These are phyloP conservation scores for Xerocomellus amylosporus DNA, from an alignment of 768 basidiomycete species.

Conservation along the genomic window DNA sequence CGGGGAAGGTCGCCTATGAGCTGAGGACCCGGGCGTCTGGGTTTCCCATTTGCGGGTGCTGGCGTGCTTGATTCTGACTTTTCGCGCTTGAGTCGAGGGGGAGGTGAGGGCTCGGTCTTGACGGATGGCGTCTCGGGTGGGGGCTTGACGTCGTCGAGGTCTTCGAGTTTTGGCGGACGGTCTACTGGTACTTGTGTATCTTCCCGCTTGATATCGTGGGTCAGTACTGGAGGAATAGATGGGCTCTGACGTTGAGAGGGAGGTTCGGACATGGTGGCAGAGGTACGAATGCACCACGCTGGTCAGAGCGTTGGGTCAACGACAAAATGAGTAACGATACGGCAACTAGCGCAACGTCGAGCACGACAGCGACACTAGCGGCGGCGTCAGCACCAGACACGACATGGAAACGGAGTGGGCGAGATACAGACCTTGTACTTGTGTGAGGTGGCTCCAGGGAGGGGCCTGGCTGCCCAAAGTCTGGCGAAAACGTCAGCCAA, in stretches of 20 bases:
- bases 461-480: background rate
- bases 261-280: conserved; percentile 31
- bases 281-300: conserved; percentile 12
- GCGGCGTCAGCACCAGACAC: conserved; percentile 15
- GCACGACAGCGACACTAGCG: conserved; percentile 11
- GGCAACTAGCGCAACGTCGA: conserved; percentile 20
- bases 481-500: conserved; percentile 16
- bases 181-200: conserved; percentile 7
- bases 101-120: conserved; percentile 30
- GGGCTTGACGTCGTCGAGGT: conserved; percentile 23
- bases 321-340: conserved; percentile 25
- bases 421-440: conserved; percentile 22
- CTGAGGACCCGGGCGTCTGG: conserved; percentile 47
- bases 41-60: conserved; percentile 33
- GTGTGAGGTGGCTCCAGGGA: conserved; percentile 16
- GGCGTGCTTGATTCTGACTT: conserved; percentile 37
- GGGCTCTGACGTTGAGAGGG: conserved; percentile 30
- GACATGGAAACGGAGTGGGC: background rate
- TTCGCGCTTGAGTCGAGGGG: conserved; percentile 31
- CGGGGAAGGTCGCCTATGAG: conserved; percentile 79
- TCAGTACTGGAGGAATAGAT: conserved; percentile 12
- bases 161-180: conserved; percentile 16
- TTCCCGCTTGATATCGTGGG: conserved; percentile 13
- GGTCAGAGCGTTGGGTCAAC: conserved; percentile 19
- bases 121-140: conserved; percentile 30